Base-by-base conservation (phyloP, 257 asterid genomes). In the Scutellaria minor region DNA sequence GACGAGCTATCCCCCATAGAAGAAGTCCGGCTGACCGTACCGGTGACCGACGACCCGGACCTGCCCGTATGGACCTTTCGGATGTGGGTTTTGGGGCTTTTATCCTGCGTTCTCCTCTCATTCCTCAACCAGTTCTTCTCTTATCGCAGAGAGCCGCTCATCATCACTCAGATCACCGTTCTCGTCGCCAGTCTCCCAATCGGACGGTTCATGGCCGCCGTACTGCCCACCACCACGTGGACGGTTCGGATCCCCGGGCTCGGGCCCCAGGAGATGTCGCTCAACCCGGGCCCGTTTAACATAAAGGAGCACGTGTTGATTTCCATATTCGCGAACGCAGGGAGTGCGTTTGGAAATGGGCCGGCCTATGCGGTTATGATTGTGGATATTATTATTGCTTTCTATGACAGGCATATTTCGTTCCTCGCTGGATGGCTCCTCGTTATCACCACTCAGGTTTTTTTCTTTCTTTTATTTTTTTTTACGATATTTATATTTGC, bases 41-140 rank as follows among this genome's bases (percentile, higher is more conserved):
- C 88, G 45, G 70, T 56, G 9, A 82, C 86, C n/a, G 97, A 89
- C 75, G 95, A 91, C 78, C 91, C 89, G 42, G 55, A 60, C 65
- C 89, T 83, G 0, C 91, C 93, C 11, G 84, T 91, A 83, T 91
- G 97, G 97, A 91, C 97, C 0, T 91, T 91, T 76, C 89, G 97
- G 31, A 91, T 91, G 96, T 91, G 97, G 97, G 50, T 76, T 18
- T 71, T 91, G 20, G 96, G 97, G 3, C n/a, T 91, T 0, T 1
- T 87, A 40, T 91, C 97, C 0, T 91, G 97, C 71, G 60, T 77
- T 0, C 80, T 89, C 6, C 89, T 89, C 51, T 89, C 97, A 0
- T 91, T 91, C 69, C 87, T 91, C 69, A 91, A 91, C 85, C 94
- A 87, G 53, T 91, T 91, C 77, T 89, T 91, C 54, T 74, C 89